Evolutionary conservation across 2,329 filamentous ascomycete species (phyloP).

Genomic region (Aspergillus pseudoglaucus): DNA sequence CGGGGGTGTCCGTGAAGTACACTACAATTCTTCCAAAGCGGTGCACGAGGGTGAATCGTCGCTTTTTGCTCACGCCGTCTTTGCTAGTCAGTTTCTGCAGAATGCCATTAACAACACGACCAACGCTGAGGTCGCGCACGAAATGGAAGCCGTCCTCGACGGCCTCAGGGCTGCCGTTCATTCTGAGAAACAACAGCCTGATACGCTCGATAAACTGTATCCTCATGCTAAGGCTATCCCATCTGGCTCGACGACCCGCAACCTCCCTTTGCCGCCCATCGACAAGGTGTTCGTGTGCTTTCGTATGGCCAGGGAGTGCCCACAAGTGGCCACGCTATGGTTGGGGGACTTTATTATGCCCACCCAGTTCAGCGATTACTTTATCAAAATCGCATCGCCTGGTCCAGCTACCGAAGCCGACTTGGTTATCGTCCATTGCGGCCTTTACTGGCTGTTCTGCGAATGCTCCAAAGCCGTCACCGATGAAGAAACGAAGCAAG

Average conservation of each 20-base stretch:
- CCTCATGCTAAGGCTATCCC: background rate
- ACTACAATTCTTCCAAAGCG: background rate
- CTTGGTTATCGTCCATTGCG: slow-evolving; percentile 11
- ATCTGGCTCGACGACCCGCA: background rate
- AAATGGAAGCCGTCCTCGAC: slow-evolving; percentile 1
- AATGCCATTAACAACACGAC: slow-evolving; percentile 1
- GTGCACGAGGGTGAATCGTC: slow-evolving; percentile 4
- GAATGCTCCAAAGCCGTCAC: slow-evolving; percentile 1
- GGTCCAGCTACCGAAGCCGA: slow-evolving; percentile 6
- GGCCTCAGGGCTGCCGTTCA: slow-evolving; percentile 3
- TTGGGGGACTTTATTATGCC: background rate
- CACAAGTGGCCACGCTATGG: background rate
- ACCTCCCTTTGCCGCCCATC: background rate
- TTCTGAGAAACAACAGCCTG: slow-evolving; percentile 1
- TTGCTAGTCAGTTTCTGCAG: slow-evolving; percentile 3
- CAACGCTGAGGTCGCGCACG: background rate
- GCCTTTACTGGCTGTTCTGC: slow-evolving; percentile 7
- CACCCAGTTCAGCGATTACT: slow-evolving; percentile 7
- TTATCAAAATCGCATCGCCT: slow-evolving; percentile 7
- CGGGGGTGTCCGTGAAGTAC: background rate
- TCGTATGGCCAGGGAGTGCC: background rate
- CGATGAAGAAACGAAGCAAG: background rate
- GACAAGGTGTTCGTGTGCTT: background rate
- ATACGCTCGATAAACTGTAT: background rate
- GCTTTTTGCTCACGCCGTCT: slow-evolving; percentile 4